Conservation (phyloP, 228 moss, liverwort and hornwort genomes). For the Sphagnum magellanicum region DNA sequence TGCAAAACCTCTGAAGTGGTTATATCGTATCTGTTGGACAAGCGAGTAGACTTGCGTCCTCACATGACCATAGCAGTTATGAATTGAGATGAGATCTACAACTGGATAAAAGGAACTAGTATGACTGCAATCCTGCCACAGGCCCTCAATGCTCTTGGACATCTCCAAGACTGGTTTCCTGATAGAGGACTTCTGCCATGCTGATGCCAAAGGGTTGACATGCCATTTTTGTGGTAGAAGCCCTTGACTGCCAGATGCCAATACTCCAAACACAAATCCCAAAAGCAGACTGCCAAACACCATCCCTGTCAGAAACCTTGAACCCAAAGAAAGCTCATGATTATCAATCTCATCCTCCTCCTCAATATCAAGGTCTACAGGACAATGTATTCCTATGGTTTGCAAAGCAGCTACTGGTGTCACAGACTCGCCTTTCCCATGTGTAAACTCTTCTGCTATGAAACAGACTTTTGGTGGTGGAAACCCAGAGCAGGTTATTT, state of each 20-base stretch:
- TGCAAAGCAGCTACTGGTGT: too few relatives aligned
- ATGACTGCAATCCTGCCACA: slow-evolving; percentile 14
- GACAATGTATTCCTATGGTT: too few relatives aligned
- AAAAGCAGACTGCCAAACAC: slow-evolving; percentile 10
- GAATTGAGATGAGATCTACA: not conserved
- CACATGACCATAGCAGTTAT: not conserved
- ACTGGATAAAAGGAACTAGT: slow-evolving; percentile 14
- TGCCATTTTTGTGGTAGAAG: slow-evolving; percentile 8
- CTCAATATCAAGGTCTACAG: not conserved
- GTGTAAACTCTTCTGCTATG: too few relatives aligned
- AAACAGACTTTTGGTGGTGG: too few relatives aligned
- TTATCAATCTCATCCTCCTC: not conserved
- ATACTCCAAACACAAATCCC: slow-evolving; percentile 24
- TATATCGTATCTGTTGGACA: too few relatives aligned
- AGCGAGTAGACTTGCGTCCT: too few relatives aligned
- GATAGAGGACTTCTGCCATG: not conserved
- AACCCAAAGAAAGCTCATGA: slow-evolving; percentile 4
- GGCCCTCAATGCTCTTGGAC: slow-evolving; percentile 21
- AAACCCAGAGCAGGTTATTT: too few relatives aligned
- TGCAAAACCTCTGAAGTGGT: not conserved
- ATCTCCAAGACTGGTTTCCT: slow-evolving; percentile 9
- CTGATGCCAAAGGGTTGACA: slow-evolving; percentile 2
- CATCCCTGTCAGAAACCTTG: slow-evolving; percentile 14
- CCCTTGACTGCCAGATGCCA: slow-evolving; percentile 24
- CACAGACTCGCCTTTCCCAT: too few relatives aligned